Base-by-base conservation (phyloP, 2,329 filamentous ascomycete species). In the Talaromyces rugulosus region DNA sequence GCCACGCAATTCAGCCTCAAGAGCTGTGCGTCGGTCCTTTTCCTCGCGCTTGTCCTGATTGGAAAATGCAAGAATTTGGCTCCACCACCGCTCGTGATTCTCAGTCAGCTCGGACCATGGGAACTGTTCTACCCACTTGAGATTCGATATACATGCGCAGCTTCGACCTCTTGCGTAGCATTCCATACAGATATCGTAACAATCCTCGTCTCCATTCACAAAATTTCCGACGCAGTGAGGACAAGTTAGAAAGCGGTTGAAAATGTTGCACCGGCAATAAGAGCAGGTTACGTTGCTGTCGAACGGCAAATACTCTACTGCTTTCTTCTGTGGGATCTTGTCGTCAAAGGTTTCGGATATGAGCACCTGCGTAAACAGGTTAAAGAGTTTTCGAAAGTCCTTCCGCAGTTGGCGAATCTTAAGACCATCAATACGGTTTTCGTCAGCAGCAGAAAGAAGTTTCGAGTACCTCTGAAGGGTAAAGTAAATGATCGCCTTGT, bases 101-200 rank as follows among this genome's bases (percentile, higher is more conserved):
- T 87, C 81, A 0, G 87, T 81, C 11, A 99, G 81, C 14, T 92
- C 87, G 50, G 86, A 83, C 93, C 93, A 98, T 12, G 85, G 80
- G 83, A 93, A 97, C 72, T 98, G 95, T 72, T 99, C 93, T 57
- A 91, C 92, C 93, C 94, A 99, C 64, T 85, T 87, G 11, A 96
- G 83, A 11, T 87, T 87, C 3, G 93, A 96, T 57, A 96, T 84
- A 71, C 95, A 99, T 3, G 85, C 86, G 72, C 95, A 99, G 53
- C 93, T 96, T 58, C 95, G 87, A 27, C 95, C 95, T 90, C 98
- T 96, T n/a, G 88, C 90, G 71, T 96, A 99, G 72, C 95, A 99
- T 68, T 99, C 95, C 90, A 99, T 93, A 71, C 95, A 99, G 27
- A 99, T 84, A 73, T 99, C 95, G 72, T 98, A 99, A 0, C 91